Conservation (phyloP, 257 asterid species). For the Gentiana straminea region DNA sequence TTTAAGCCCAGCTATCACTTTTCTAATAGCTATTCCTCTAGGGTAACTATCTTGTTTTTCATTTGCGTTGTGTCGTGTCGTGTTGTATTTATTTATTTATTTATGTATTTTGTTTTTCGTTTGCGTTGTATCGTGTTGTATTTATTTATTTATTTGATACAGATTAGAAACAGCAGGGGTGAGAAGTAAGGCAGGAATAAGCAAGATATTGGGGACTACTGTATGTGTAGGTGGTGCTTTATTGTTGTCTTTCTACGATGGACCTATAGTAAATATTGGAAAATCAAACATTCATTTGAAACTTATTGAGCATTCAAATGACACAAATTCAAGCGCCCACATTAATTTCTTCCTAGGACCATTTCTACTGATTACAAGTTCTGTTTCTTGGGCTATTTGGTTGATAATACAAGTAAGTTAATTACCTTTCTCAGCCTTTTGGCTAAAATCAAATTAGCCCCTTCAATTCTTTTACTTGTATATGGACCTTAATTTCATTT, state of each 20-base stretch:
- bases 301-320: constrained; percentile 37
- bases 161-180: constrained; percentile 60
- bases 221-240: constrained; percentile 76
- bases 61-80: no score
- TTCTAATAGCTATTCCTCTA: no score
- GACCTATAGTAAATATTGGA: constrained; percentile 35
- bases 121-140: no score
- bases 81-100: background rate
- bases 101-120: background rate
- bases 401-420: constrained; percentile 54
- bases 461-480: no score
- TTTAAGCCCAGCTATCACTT: no score
- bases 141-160: background rate
- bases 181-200: constrained; percentile 53
- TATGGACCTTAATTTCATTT: no score
- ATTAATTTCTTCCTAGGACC: constrained; percentile 48
- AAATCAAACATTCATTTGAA: constrained; percentile 58
- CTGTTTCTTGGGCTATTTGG: constrained; percentile 79
- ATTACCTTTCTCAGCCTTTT: no score
- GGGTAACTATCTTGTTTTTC: background rate
- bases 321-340: constrained; percentile 25
- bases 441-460: no score
- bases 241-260: constrained; percentile 60
- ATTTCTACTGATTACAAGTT: constrained; percentile 53
- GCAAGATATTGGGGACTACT: constrained; percentile 58